Base-by-base conservation (phyloP, 306 rosid genomes). In the Cotoneaster glaucophyllus region DNA sequence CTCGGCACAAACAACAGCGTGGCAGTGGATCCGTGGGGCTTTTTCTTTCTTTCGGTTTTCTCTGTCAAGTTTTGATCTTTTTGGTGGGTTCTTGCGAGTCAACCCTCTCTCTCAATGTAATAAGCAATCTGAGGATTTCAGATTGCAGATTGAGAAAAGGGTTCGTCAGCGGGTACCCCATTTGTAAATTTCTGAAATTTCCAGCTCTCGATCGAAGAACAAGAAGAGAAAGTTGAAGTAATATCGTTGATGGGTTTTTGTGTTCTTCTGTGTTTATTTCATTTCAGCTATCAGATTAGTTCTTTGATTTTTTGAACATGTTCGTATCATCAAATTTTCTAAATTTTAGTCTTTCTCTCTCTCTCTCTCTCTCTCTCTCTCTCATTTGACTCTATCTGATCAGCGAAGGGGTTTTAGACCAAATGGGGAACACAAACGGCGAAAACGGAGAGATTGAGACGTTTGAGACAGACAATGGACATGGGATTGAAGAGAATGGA, bases 391-490 rank as follows among this genome's bases (percentile, higher is more conserved):
- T 80, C 78, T 44, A 71, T 78, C 74, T 71, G 17, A 28, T 57
- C 69, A 68, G 79, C 69, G 21, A 62, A 22, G 69, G 44, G 63
- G 48, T 48, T 58, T 74, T 17, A 15, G 54, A 50, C 54, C 77
- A 53, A 79, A 90, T 90, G 93, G 74, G 78, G 53, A 77, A 43
- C 69, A 25, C 58, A 39, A 77, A 61, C 5, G 89, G 83, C 54
- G 91, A 79, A 70, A 28, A 50, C 32, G 74, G 39, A 64, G 98
- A 92, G 84, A 84, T 86, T 44, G 91, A 85, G 84, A 79, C 57
- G 43, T 66, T 29, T 17, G 77, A 70, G 18, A 77, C 75, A 22
- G 84, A 66, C 31, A 87, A 85, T 45, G 53, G 69, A 54, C 87
- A 85, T 45, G 53, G 48, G 43, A 74, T 56, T 68, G 93, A 90